Base-by-base conservation (phyloP, 495 filamentous ascomycete genomes). In the Amphirosellinia nigrospora region DNA sequence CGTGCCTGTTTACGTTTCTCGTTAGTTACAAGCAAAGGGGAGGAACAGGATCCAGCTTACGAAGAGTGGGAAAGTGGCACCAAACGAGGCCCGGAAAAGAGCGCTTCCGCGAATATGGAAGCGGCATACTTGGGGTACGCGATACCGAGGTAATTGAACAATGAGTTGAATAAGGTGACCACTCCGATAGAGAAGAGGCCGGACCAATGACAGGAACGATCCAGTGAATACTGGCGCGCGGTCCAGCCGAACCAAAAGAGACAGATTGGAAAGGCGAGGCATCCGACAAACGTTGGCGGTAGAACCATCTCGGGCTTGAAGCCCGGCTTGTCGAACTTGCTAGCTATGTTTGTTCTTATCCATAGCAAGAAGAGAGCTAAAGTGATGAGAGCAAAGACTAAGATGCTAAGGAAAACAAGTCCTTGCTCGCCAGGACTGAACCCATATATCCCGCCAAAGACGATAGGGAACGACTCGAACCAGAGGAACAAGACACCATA, bases 401-500 rank as follows among this genome's bases (percentile, higher is more conserved):
- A 70, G 41, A 79, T 77, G 50, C 69, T 70, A 63, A 72, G 67
- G 71, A 77, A 81, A 56, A 82, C 79, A 71, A 83, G 11, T 70
- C 74, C 74, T 77, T 81, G 71, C 13, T 68, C 60, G 6, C 69
- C 73, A 28, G 68, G 4, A 21, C 19, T 80, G 72, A 95, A 88
- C 9, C 84, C 85, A 77, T 95, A 91, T 38, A 92, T 87, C 16
- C 86, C 82, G 16, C 82, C 72, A 76, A 94, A 95, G 39, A 94
- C 89, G 19, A 94, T 74, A 23, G 90, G 86, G 73, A 94, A 94
- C 2, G 92, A 92, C 30, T 92, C 91, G 74, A 95, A 94, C 81
- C 94, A 95, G 7, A 94, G 83, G 73, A 94, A 94, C 1, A 94
- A 76, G n/a, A 94, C 88, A 4, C 91, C 93, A 15, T 94, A 82